Evolutionary conservation across 345 rosid genomes (phyloP), one percentile per base, ranked within the genome.

Genomic region (Salix caprea): DNA sequence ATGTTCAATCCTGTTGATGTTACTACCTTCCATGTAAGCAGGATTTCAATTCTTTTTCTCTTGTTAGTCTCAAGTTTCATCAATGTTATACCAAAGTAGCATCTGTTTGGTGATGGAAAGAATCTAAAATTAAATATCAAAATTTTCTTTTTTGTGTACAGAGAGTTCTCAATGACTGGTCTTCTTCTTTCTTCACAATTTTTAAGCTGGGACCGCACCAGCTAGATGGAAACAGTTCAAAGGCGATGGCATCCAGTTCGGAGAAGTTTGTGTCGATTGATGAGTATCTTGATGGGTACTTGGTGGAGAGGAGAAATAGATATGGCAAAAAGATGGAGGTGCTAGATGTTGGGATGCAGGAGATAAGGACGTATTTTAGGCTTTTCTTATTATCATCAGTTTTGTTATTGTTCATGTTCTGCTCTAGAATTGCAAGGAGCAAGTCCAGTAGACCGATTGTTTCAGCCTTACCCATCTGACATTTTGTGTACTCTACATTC

Each of bases 341-440:
- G 72, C 79, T 94, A 2, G 99, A 96, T 73, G 70, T 94, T 4
- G 99, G 99, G 28, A 94, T 96, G 95, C 98, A 96, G 70, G 99
- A 94, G 84, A 91, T 92, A 39, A 86, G 97, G 86, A 90, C 99
- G 10, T 94, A 96, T 84, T 96, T 94, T 87, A 85, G 99, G 86
- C 95, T 94, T 80, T 94, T 96, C 89, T 82, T 96, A 81, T 74
- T 96, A 60, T 96, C 98, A 61, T 94, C 97, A 0, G 93, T 85
- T 58, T 78, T 96, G 78, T 81, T 96, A 52, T 71, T 96, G 85
- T 90, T 94, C 84, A 92, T 93, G 98, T 96, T 94, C 86, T 96
- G 98, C 81, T 91, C 98, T 64, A 88, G 98, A 75, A 94, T 96
- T 62, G 89, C 99, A 5, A 96, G 91, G 81, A 84, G 88, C 83